Evolutionary conservation across 805 yeast species (phyloP).

Genomic region (Sugiyamaella qingdaonensis): DNA sequence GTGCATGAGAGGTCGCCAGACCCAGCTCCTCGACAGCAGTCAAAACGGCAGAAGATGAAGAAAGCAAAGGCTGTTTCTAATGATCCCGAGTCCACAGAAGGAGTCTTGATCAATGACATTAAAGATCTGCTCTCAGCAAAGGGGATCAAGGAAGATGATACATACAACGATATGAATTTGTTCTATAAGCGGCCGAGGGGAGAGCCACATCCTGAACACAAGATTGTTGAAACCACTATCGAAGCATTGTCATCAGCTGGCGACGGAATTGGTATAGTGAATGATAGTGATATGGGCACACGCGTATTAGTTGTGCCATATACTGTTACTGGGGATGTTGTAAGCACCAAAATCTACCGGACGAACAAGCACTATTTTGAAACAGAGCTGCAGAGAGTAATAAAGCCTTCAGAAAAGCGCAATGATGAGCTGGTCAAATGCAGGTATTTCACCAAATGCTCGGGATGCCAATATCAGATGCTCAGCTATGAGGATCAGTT

Average conservation of each 20-base stretch:
- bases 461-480: conserved; percentile 92
- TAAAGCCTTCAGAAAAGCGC: conserved; percentile 38
- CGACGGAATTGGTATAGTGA: conserved; percentile 74
- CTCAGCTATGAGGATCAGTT: conserved; percentile 71
- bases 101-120: conserved; percentile 73
- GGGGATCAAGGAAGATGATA: conserved; percentile 39
- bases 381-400: conserved; percentile 61
- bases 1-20: conserved; percentile 1
- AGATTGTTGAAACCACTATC: conserved; percentile 54
- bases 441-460: conserved; percentile 84
- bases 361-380: conserved; percentile 73
- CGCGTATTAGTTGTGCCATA: conserved; percentile 78
- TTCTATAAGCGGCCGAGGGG: conserved; percentile 49
- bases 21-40: neutral
- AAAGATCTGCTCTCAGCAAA: conserved; percentile 47
- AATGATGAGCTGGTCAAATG: conserved; percentile 64
- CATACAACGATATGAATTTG: conserved; percentile 58
- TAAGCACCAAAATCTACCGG: conserved; percentile 65
- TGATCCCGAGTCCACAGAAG: conserved; percentile 77
- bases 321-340: conserved; percentile 81
- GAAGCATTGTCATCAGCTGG: conserved; percentile 69
- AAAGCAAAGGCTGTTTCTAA: conserved; percentile 50
- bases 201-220: conserved; percentile 45
- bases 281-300: conserved; percentile 23
- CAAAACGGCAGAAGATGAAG: conserved; percentile 19